These are phyloP conservation scores for Clavulina sp. DNA, from an alignment of 768 basidiomycete species.

Conservation along the genomic window DNA sequence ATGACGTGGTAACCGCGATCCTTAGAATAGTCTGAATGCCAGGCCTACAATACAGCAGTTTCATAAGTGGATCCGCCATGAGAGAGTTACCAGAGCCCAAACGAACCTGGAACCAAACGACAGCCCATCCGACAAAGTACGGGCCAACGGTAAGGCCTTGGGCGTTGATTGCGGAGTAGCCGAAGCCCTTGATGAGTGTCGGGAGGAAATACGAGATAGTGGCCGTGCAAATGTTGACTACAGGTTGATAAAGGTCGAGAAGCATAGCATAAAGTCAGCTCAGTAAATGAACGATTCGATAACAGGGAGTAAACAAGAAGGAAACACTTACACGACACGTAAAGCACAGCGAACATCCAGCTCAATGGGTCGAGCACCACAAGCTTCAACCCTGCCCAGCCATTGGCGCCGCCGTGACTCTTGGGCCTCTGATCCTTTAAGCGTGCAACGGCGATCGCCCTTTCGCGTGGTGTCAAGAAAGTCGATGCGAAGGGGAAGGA, in stretches of 20 bases:
- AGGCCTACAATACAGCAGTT: too few species aligned
- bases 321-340: not conserved
- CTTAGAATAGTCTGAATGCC: slow-evolving; percentile 35
- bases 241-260: not conserved
- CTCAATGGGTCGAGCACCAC: slow-evolving; percentile 24
- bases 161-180: not conserved
- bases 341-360: not conserved
- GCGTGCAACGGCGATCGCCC: slow-evolving; percentile 39
- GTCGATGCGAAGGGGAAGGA: slow-evolving; percentile 38
- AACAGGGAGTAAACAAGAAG: not conserved
- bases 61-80: too few species aligned
- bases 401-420: slow-evolving; percentile 40
- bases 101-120: not conserved
- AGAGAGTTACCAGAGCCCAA: too few species aligned
- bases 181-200: slow-evolving; percentile 11
- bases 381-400: slow-evolving; percentile 39
- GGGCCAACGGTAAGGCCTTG: slow-evolving; percentile 2
- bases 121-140: not conserved
- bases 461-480: slow-evolving; percentile 34
- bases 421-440: slow-evolving; percentile 39
- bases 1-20: slow-evolving; percentile 43
- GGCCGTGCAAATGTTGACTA: slow-evolving; percentile 39
- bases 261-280: not conserved
- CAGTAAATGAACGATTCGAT: not conserved
- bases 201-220: slow-evolving; percentile 41